phyloP scores from a whole-genome alignment of 2,329 filamentous ascomycete genomes.

The Venturia carpophila region DNA sequence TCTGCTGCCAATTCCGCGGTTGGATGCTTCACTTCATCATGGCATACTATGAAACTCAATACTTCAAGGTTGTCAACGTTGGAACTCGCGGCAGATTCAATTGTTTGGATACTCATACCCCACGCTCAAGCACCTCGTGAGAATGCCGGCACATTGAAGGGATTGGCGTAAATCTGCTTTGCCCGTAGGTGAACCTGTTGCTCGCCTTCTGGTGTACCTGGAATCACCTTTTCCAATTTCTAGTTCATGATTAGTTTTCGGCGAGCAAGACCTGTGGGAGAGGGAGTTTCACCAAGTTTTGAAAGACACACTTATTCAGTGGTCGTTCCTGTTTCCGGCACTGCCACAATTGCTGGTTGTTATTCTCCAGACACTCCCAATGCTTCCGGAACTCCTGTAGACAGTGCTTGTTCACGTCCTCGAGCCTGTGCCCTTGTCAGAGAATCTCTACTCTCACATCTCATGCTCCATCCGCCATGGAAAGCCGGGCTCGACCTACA shows the following conservation, averaged over 20 bases:
- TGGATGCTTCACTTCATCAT: not conserved
- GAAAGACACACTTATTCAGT: constrained; percentile 90
- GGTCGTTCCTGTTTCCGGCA: constrained; percentile 82
- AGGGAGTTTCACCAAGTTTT: constrained; percentile 70
- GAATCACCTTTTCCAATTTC: constrained; percentile 47
- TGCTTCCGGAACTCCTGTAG: constrained; percentile 84
- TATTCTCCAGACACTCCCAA: constrained; percentile 92
- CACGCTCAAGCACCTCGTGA: not conserved
- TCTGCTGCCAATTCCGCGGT: no score
- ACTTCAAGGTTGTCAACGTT: not conserved
- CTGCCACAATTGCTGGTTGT: constrained; percentile 97
- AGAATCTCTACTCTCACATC: not conserved
- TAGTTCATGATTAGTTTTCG: constrained; percentile 23
- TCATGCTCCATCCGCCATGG: not conserved
- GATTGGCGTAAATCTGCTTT: constrained; percentile 35
- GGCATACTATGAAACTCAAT: not conserved
- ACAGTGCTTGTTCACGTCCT: constrained; percentile 94
- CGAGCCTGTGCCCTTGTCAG: constrained; percentile 52
- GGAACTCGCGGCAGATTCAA: not conserved
- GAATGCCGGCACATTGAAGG: constrained; percentile 9
- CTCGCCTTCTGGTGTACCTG: constrained; percentile 42
- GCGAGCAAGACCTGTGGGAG: not conserved
- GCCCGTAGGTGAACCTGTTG: constrained; percentile 40
- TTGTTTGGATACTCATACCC: not conserved
- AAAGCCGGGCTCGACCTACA: constrained; percentile 49